Percentiles rank a stretch among this genome's conserved stretches.
Conservation (phyloP, 306 rosid species). For the Gillenia trifoliata region DNA sequence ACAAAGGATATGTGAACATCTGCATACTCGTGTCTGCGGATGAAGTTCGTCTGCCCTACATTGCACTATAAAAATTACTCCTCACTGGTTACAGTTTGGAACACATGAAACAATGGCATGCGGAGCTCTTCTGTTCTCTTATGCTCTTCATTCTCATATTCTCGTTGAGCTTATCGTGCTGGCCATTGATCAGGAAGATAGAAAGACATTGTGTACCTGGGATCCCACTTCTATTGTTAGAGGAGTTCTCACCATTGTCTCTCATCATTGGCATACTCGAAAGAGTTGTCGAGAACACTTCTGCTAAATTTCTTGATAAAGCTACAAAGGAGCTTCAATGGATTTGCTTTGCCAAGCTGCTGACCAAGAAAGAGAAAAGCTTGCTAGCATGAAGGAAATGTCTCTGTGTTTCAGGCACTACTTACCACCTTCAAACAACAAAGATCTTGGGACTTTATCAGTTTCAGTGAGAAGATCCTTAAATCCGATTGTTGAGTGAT, state of each 20-base stretch:
- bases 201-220: not conserved
- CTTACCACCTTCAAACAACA: conserved; percentile 27
- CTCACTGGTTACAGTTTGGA: not conserved
- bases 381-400: conserved; percentile 26
- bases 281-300: not conserved
- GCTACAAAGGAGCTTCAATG: conserved; percentile 15
- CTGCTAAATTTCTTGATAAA: not conserved
- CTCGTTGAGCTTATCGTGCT: not conserved
- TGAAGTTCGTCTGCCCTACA: not conserved
- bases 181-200: not conserved
- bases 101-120: not conserved
- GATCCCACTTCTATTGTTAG: not conserved
- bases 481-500: conserved; percentile 1
- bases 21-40: too few species aligned
- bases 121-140: not conserved
- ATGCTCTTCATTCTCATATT: not conserved
- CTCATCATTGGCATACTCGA: not conserved
- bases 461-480: conserved; percentile 7
- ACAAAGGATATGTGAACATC: too few species aligned
- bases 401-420: conserved; percentile 28
- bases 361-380: conserved; percentile 1
- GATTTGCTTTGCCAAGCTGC: conserved; percentile 14
- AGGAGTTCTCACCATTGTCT: not conserved
- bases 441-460: conserved; percentile 51
- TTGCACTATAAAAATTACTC: not conserved